Conservation (phyloP, 2,329 filamentous ascomycete species). For the Grosmannia serpens region DNA sequence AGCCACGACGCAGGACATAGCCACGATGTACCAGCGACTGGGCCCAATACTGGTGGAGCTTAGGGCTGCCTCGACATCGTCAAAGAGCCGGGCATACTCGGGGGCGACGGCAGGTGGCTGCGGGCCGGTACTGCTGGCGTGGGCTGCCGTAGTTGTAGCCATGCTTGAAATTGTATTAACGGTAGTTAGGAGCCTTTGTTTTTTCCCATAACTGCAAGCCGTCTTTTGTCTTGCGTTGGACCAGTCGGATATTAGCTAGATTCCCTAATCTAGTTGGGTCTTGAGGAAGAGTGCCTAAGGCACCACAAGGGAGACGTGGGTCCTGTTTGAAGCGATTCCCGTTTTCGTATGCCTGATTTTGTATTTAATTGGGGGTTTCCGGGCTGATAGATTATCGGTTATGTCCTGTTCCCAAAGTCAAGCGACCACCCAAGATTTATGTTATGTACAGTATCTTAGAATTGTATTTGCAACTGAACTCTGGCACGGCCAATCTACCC, state of each 20-base stretch:
- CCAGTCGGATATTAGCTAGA: not conserved
- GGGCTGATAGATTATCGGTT: too few species aligned
- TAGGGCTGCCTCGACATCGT: slow-evolving; percentile 5
- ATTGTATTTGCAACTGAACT: too few species aligned
- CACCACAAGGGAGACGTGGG: not conserved
- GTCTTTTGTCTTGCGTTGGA: not conserved
- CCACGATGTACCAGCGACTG: slow-evolving; percentile 16
- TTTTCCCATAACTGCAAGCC: not conserved
- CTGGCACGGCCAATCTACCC: too few species aligned
- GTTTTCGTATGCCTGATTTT: too few species aligned
- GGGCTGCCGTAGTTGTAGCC: not conserved
- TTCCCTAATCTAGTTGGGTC: not conserved
- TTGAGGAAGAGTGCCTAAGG: not conserved
- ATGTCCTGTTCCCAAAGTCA: too few species aligned
- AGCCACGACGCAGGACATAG: slow-evolving; percentile 31
- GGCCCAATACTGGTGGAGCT: slow-evolving; percentile 9
- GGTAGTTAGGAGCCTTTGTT: not conserved
- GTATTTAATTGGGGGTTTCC: too few species aligned
- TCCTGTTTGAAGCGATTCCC: too few species aligned
- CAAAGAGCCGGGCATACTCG: slow-evolving; percentile 6
- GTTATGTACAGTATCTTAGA: too few species aligned
- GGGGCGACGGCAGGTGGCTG: not conserved
- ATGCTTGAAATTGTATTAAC: not conserved
- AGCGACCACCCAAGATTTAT: too few species aligned
- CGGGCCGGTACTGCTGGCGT: not conserved